Conservation (phyloP, 2,329 filamentous ascomycete species). For the Dothistroma septosporum region DNA sequence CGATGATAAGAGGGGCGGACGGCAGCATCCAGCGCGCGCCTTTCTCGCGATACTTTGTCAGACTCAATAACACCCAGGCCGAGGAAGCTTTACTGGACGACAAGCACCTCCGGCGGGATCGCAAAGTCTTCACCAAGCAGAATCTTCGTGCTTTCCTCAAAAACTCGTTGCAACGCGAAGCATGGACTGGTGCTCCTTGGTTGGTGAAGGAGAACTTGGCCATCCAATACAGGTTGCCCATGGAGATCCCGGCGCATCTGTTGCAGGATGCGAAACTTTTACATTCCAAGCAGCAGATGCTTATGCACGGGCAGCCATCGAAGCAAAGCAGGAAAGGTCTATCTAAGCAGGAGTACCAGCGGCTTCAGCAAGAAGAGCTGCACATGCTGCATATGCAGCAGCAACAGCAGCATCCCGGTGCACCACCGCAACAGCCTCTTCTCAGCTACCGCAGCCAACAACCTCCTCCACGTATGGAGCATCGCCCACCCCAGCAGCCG, state of each 20-base stretch:
- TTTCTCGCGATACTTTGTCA: conserved; percentile 76
- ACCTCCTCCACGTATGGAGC: conserved; percentile 28
- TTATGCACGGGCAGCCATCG: conserved; percentile 25
- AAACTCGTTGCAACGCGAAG: conserved; percentile 84
- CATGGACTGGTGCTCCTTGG: conserved; percentile 97
- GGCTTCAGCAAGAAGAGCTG: conserved; percentile 21
- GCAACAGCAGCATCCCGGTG: conserved; percentile 36
- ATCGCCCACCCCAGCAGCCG: conserved; percentile 58
- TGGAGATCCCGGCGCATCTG: conserved; percentile 76
- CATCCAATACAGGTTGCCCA: conserved; percentile 77
- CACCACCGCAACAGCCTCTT: conserved; percentile 43
- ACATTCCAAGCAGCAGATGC: conserved; percentile 26
- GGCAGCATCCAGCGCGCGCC: conserved; percentile 64
- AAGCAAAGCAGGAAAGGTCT: conserved; percentile 23
- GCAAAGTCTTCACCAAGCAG: conserved; percentile 90
- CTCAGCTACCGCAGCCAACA: conserved; percentile 18
- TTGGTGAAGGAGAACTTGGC: conserved; percentile 85
- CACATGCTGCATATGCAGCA: conserved; percentile 20
- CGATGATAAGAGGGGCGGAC: conserved; percentile 56
- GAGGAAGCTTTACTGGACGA: conserved; percentile 77
- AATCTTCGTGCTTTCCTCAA: conserved; percentile 93
- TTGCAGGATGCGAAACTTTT: conserved; percentile 68
- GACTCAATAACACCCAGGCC: conserved; percentile 59
- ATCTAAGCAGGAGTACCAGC: conserved; percentile 20
- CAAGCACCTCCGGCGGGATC: conserved; percentile 77